These are phyloP conservation scores for Helicocarpus griseus DNA, from an alignment of 2,329 filamentous ascomycete genomes.

Conservation along the genomic window DNA sequence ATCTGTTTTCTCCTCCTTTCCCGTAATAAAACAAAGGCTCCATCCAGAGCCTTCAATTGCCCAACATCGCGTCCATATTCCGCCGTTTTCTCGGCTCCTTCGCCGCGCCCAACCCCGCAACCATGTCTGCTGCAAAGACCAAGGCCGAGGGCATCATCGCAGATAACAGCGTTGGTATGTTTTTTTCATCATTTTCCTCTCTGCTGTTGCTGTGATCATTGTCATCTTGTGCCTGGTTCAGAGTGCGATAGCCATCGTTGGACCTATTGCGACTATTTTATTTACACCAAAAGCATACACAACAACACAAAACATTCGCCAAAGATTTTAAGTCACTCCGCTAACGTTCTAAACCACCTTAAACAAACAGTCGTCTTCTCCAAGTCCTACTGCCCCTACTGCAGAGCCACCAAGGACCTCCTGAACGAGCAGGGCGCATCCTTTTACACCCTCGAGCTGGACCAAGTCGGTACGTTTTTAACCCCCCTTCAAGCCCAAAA, in stretches of 20 bases:
- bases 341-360: neutral
- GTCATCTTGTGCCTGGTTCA: neutral
- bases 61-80: slow-evolving; percentile 59
- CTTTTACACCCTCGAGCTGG: slow-evolving; percentile 69
- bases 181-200: neutral
- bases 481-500: neutral
- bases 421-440: slow-evolving; percentile 62
- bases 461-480: slow-evolving; percentile 61
- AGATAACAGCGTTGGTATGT: slow-evolving; percentile 73
- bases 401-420: slow-evolving; percentile 65
- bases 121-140: slow-evolving; percentile 71
- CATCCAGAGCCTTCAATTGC: slow-evolving; percentile 9
- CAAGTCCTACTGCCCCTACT: slow-evolving; percentile 96
- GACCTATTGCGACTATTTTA: neutral
- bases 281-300: neutral
- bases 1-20: neutral
- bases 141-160: slow-evolving; percentile 83
- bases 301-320: neutral
- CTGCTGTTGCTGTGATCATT: neutral
- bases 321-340: neutral
- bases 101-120: slow-evolving; percentile 48
- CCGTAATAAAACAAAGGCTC: neutral
- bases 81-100: slow-evolving; percentile 59
- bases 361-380: slow-evolving; percentile 73
- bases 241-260: too few relatives aligned